phyloP scores from a whole-genome alignment of 73 alveolate genomes.

The Paramecium tetraurelia region DNA sequence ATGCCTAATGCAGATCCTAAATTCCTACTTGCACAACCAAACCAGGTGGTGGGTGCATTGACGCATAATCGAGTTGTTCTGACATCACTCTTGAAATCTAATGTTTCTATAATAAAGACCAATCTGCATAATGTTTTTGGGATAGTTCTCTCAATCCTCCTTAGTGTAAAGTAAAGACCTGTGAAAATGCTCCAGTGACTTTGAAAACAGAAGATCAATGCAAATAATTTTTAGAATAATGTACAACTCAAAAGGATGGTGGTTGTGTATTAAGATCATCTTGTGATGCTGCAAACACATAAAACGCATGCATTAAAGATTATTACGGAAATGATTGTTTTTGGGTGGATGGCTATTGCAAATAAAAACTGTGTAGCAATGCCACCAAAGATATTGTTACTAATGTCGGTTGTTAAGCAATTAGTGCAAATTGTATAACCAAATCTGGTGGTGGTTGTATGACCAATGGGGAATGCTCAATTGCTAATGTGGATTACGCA shows the following conservation, averaged over 20 bases:
- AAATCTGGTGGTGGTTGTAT: conserved; percentile 28
- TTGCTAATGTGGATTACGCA: not conserved
- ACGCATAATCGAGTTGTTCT: not conserved
- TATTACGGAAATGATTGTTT: not conserved
- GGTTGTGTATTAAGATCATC: conserved; percentile 2
- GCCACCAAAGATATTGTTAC: conserved; percentile 3
- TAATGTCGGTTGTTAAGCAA: not conserved
- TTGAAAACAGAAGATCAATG: not conserved
- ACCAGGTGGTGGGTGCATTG: conserved; percentile 11
- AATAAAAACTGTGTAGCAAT: not conserved
- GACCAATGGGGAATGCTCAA: not conserved
- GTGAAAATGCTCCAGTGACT: conserved; percentile 10
- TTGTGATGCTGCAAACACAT: not conserved
- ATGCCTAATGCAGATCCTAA: not conserved
- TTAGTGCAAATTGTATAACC: not conserved
- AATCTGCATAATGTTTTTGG: conserved; percentile 14
- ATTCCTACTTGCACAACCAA: not conserved
- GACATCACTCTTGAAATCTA: not conserved
- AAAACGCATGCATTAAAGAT: not conserved
- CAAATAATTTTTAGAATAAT: not conserved
- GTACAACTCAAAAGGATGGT: not conserved
- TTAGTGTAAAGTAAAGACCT: not conserved
- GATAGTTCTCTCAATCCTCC: not conserved
- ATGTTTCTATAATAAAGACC: not conserved
- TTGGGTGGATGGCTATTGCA: conserved; percentile 15